Conservation (phyloP, 139 green algal genomes). For the Nannochloris sp. region DNA sequence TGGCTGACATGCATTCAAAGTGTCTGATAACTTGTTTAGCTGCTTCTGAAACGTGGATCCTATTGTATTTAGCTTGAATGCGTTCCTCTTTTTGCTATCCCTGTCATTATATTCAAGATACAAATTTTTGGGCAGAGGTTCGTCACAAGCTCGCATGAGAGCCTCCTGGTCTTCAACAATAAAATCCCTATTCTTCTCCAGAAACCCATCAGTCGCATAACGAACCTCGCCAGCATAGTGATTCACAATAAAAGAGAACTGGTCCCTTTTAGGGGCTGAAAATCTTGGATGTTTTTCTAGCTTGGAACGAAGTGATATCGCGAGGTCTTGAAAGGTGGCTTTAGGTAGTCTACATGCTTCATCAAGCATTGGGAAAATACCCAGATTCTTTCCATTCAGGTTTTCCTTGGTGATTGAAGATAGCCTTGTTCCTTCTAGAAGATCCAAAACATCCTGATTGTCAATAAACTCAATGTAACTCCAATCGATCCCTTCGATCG, state of each 20-base stretch:
- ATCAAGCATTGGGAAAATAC: constrained; percentile 89
- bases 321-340: constrained; percentile 60
- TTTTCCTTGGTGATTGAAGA: constrained; percentile 11
- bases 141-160: constrained; percentile 31
- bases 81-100: constrained; percentile 14
- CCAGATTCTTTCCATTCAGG: constrained; percentile 17
- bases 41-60: constrained; percentile 65
- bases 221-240: constrained; percentile 63
- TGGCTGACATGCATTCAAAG: constrained; percentile 50
- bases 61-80: constrained; percentile 50
- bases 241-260: constrained; percentile 51
- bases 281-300: constrained; percentile 44
- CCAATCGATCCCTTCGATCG: constrained; percentile 91
- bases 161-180: constrained; percentile 62
- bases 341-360: constrained; percentile 75
- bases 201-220: constrained; percentile 35
- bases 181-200: constrained; percentile 82
- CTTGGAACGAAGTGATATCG: constrained; percentile 39
- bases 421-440: constrained; percentile 53
- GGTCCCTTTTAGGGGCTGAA: constrained; percentile 47
- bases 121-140: constrained; percentile 21
- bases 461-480: constrained; percentile 96
- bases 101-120: constrained; percentile 29
- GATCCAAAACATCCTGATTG: constrained; percentile 93
- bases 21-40: constrained; percentile 63